These are phyloP conservation scores for Picea engelmannii DNA, from an alignment of 83 land plant species.

Conservation along the genomic window DNA sequence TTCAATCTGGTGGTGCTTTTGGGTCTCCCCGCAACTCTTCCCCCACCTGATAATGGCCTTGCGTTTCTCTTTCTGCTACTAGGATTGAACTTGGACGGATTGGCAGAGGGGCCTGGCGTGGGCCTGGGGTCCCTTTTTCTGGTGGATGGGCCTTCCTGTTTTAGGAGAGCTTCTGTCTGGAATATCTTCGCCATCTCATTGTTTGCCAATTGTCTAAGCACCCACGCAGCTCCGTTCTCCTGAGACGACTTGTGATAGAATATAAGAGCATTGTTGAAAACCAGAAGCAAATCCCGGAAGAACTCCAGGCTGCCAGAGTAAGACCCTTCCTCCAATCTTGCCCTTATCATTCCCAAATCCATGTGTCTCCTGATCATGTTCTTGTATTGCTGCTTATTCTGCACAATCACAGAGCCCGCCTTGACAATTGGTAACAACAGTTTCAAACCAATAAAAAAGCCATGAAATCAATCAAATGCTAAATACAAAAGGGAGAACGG, in stretches of 20 bases:
- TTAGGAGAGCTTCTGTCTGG: conserved; percentile 5
- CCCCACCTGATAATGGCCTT: too few species aligned
- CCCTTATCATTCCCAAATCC: conserved; percentile 62
- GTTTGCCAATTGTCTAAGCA: conserved; percentile 26
- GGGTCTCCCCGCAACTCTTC: too few species aligned
- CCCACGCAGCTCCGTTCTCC: conserved; percentile 48
- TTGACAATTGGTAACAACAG: background rate
- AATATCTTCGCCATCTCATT: conserved; percentile 12
- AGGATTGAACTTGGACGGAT: background rate
- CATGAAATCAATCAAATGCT: background rate
- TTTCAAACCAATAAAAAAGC: background rate
- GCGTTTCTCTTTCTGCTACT: too few species aligned
- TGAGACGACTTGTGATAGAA: conserved; percentile 57
- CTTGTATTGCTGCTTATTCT: conserved; percentile 67
- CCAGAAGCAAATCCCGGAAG: conserved; percentile 68
- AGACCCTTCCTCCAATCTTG: conserved; percentile 48
- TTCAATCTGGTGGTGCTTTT: too few species aligned
- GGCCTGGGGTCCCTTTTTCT: conserved; percentile 3
- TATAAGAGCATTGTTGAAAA: conserved; percentile 65
- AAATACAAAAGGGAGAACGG: background rate
- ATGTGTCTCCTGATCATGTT: conserved; percentile 57
- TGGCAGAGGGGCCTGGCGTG: background rate
- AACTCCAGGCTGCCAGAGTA: conserved; percentile 58
- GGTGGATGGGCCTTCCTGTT: conserved; percentile 10
- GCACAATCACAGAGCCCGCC: conserved; percentile 21